Conservation (phyloP, 371 early-diverging fungal species). For the Lichtheimia ramosa region DNA sequence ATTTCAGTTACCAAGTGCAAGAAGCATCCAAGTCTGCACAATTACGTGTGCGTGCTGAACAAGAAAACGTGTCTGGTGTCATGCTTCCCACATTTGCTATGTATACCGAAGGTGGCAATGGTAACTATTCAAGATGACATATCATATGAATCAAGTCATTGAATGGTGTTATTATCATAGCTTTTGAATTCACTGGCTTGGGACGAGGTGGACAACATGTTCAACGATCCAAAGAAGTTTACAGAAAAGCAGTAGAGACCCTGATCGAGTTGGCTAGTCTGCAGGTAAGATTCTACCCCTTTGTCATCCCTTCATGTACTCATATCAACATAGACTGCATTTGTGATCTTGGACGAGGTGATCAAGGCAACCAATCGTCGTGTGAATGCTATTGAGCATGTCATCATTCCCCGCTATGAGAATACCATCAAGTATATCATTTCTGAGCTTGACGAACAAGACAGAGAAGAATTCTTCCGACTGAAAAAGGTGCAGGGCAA, state of each 20-base stretch:
- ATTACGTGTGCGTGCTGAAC: constrained; percentile 86
- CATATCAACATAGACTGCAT: constrained; percentile 43
- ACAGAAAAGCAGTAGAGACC: constrained; percentile 90
- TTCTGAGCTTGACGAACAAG: constrained; percentile 99
- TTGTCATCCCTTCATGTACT: no score
- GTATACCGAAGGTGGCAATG: constrained; percentile 83
- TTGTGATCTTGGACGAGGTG: constrained; percentile 97
- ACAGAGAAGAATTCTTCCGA: constrained; percentile 99
- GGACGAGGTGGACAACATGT: constrained; percentile 98
- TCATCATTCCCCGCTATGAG: constrained; percentile 98
- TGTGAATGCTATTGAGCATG: constrained; percentile 99
- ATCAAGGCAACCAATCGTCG: constrained; percentile 99
- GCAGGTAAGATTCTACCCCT: constrained; percentile 60
- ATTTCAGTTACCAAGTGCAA: constrained; percentile 85
- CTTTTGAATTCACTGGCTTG: constrained; percentile 95
- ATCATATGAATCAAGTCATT: no score
- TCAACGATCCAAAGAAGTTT: constrained; percentile 92
- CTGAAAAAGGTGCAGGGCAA: constrained; percentile 98
- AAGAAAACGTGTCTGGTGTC: constrained; percentile 98
- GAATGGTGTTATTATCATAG: constrained; percentile 29
- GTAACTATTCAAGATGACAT: constrained; percentile 33
- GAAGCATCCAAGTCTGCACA: constrained; percentile 92
- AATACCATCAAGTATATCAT: constrained; percentile 98
- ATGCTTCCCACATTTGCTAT: constrained; percentile 93
- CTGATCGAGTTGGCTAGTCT: constrained; percentile 96